Conservation (phyloP, 495 filamentous ascomycete species). For the Bathelium albidoporum region DNA sequence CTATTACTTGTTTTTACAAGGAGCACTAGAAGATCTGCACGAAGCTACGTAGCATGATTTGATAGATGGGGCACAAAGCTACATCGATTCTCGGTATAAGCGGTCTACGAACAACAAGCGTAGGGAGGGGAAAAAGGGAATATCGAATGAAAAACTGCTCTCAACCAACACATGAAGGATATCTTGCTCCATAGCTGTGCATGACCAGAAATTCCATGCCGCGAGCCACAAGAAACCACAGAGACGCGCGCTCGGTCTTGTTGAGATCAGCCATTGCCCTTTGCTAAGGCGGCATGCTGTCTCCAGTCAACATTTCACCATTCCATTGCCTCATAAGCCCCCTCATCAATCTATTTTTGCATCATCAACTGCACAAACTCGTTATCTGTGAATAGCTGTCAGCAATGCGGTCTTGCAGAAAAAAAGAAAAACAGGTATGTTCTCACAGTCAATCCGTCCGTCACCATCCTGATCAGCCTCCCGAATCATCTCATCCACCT, state of each 20-base stretch:
- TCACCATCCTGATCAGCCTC: slow-evolving; percentile 99
- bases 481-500: slow-evolving; percentile 99
- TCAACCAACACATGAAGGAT: background rate
- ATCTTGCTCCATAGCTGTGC: background rate
- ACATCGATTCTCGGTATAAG: background rate
- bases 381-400: slow-evolving; percentile 59
- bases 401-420: slow-evolving; percentile 20
- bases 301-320: background rate
- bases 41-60: no score
- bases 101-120: background rate
- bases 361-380: slow-evolving; percentile 99
- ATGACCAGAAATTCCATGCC: background rate
- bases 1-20: no score
- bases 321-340: background rate
- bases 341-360: slow-evolving; percentile 62
- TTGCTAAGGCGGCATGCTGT: background rate
- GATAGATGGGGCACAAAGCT: no score
- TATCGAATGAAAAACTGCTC: background rate
- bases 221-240: background rate
- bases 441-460: slow-evolving; percentile 87
- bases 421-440: background rate
- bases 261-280: background rate
- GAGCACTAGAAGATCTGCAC: no score
- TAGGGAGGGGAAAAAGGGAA: background rate
- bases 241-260: background rate